A percentile compares a stretch with the other conserved stretches of the same genome.
Evolutionary conservation across 805 yeast genomes (phyloP).

Genomic region (Saccharomycopsis synnaedendra): DNA sequence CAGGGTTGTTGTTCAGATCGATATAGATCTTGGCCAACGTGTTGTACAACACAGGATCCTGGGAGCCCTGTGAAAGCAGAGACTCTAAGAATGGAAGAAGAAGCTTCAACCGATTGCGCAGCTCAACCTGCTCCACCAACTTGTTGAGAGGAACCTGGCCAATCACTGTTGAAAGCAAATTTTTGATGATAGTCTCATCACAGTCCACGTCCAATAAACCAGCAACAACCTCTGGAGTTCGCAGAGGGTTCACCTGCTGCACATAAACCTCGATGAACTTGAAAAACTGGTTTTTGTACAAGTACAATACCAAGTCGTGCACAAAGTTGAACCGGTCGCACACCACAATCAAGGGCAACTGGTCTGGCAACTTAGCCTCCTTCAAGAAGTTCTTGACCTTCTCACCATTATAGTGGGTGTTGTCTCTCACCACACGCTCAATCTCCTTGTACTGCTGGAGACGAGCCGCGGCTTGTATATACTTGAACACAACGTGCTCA

Average conservation of each 20-base stretch:
- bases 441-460: constrained; percentile 87
- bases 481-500: constrained; percentile 90
- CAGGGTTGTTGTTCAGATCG: constrained; percentile 96
- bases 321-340: constrained; percentile 88
- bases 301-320: constrained; percentile 85
- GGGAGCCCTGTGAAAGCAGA: constrained; percentile 70
- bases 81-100: constrained; percentile 89
- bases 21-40: constrained; percentile 96
- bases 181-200: constrained; percentile 80
- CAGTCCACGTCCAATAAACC: constrained; percentile 95
- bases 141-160: constrained; percentile 92
- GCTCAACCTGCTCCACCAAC: constrained; percentile 89
- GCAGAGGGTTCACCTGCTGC: constrained; percentile 92
- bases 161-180: constrained; percentile 68
- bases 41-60: constrained; percentile 86
- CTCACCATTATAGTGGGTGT: constrained; percentile 90
- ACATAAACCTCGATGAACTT: constrained; percentile 96
- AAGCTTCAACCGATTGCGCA: constrained; percentile 86
- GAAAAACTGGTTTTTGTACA: constrained; percentile 92
- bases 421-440: constrained; percentile 91
- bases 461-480: constrained; percentile 87
- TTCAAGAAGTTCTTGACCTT: constrained; percentile 95
- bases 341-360: constrained; percentile 89
- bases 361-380: constrained; percentile 89
- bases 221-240: constrained; percentile 94